Evolutionary conservation across 1,284 basidiomycete species (phyloP), one percentile per base, ranked within the genome.

Genomic region (Xerocomus nothofagi): DNA sequence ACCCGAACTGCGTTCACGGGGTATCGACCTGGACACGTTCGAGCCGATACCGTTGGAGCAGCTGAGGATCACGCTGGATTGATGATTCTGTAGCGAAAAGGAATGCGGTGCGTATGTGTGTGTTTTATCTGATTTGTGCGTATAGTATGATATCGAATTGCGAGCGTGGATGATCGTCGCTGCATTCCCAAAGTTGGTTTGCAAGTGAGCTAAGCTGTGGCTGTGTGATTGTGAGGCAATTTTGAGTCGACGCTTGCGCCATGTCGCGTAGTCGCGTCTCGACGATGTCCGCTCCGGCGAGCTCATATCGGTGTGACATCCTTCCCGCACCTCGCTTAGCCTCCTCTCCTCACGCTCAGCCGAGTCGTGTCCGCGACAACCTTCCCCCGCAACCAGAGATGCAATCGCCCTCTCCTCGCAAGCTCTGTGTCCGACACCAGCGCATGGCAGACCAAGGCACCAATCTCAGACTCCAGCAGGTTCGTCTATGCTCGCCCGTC

Each of bases 391-490:
- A 45, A 20, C 37, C 33, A 31, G n/a, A n/a, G n/a, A n/a, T n/a
- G n/a, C n/a, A n/a, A n/a, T n/a, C n/a, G 38, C 61, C 65, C 8
- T 68, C 77, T 3, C 75, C 78, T 3, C 76, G 87, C 42, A 93
- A 91, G 69, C 77, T 96, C 12, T 96, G 93, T 66, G 82, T 93
- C 10, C 73, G 93, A 33, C 96, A 99, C 72, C 92, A 97, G 73
- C 81, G 95, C 41, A 99, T 98, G 90, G 97, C 97, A 8, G 95
- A 99, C 73, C 88, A 97, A 68, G 93, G 93, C 20, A 93, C 88
- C 24, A 97, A 92, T 66, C 75, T 91, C 53, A 94, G 91, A 73
- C 78, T 99, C 14, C 97, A 99, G 71, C 86, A 90, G 78, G 96
- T 95, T 70, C 20, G 49, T 29, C 44, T 48, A 38, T 10, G 32